These are phyloP conservation scores for Saccharomyces hybrid DNA, from an alignment of 1,139 yeast genomes.

Conservation along the genomic window DNA sequence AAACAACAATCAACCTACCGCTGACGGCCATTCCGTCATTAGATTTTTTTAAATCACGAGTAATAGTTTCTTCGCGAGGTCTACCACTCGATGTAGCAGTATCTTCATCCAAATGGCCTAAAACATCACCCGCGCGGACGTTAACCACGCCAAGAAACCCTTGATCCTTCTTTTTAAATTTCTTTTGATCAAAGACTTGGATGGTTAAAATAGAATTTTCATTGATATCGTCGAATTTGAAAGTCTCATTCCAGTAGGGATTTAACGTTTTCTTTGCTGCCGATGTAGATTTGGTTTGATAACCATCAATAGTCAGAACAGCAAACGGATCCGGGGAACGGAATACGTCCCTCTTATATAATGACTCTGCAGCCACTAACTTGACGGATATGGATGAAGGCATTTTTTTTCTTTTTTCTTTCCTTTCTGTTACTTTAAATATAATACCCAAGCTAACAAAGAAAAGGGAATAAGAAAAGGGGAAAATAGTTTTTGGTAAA, in stretches of 20 bases:
- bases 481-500: not conserved
- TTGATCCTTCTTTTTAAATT: conserved; percentile 95
- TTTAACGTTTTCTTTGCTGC: conserved; percentile 90
- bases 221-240: conserved; percentile 57
- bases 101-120: conserved; percentile 47
- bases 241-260: conserved; percentile 96
- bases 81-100: conserved; percentile 23
- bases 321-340: conserved; percentile 98
- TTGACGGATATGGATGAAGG: conserved; percentile 46
- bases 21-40: conserved; percentile 87
- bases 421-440: not conserved
- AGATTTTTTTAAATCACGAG: conserved; percentile 84
- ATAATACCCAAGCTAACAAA: not conserved
- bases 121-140: conserved; percentile 79
- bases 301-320: conserved; percentile 91
- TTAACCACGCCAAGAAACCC: conserved; percentile 98
- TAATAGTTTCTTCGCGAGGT: conserved; percentile 72
- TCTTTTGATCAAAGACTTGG: conserved; percentile 94
- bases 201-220: conserved; percentile 85
- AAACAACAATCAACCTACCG: conserved; percentile 79
- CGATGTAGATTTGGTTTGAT: conserved; percentile 89
- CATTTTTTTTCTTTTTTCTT: conserved; percentile 8
- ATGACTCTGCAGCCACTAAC: conserved; percentile 92
- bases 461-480: not conserved
- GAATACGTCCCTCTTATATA: conserved; percentile 90